Base-by-base conservation (phyloP, 352 stramenopile species). In the Pythium oligandrum region DNA sequence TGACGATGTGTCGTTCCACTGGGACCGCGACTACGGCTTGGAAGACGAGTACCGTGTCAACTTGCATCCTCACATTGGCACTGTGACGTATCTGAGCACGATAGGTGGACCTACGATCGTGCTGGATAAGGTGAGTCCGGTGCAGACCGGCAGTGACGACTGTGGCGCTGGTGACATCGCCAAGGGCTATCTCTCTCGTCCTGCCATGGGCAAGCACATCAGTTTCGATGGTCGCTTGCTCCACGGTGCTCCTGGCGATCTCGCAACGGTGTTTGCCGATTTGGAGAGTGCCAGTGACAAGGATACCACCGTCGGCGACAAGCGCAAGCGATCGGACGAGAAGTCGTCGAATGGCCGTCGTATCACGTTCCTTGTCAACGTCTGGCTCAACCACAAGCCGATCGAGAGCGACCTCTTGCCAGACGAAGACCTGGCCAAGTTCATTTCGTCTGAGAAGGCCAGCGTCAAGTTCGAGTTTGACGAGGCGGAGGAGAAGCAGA, bases 11-110 rank as follows among this genome's bases (percentile, higher is more conserved):
- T 74, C 73, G 1, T 95, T 96, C 76, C 87, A 96, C 58, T 95
- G 86, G 83, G 87, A 96, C 59, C 93, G 93, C 56, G 87, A 96
- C 64, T 89, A 96, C 71, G 75, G 88, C 48, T 62, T 95, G 8
- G 74, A 85, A 57, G 75, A 88, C 55, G 61, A 76, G 34, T 64
- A 74, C 44, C 78, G 73, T 53, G 77, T 88, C n/a, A 83, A 88
- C 53, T 67, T 96, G 46, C 88, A 93, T 61, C 80, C 80, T 10
- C 71, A 82, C 48, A 59, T 90, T 6, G 78, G 70, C 38, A 90
- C 80, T 1, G 80, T 91, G 12, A 90, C 80, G 31, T 91, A 91
- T 57, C 61, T 91, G 35, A 73, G 68, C 33, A 52, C 69, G 36
- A 58, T 70, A 37, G 75, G 68, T n/a, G 71, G 63, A 6, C 73